Evolutionary conservation across 2,329 filamentous ascomycete species (phyloP).

Genomic region (Tolypocladium inflatum): DNA sequence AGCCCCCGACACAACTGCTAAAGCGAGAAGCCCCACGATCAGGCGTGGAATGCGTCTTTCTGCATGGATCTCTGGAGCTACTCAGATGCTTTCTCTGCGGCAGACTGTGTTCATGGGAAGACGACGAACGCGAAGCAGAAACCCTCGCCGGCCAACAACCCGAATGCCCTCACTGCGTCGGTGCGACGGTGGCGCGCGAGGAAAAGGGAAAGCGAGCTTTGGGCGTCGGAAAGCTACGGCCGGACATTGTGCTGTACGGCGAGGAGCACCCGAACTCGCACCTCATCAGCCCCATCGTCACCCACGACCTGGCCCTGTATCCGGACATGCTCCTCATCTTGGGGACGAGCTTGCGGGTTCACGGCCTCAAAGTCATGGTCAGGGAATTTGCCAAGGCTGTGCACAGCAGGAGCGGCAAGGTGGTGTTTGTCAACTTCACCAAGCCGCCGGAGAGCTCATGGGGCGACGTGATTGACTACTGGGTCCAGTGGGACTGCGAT

Average conservation of each 20-base stretch:
- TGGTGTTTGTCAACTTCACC: conserved; percentile 65
- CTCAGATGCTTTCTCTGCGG: conserved; percentile 56
- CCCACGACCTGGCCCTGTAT: conserved; percentile 53
- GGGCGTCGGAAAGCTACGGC: conserved; percentile 57
- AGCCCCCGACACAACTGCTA: neutral
- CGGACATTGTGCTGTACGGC: conserved; percentile 66
- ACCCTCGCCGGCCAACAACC: conserved; percentile 57
- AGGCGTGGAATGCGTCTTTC: conserved; percentile 57
- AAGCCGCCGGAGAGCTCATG: conserved; percentile 63
- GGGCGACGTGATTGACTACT: conserved; percentile 65
- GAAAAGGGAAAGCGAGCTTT: conserved; percentile 58
- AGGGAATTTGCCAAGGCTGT: conserved; percentile 63
- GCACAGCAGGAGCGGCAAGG: conserved; percentile 57
- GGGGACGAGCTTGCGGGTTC: conserved; percentile 61
- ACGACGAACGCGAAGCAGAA: conserved; percentile 41
- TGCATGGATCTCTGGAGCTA: conserved; percentile 59
- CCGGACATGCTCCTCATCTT: conserved; percentile 62
- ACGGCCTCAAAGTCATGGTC: conserved; percentile 62
- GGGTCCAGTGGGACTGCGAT: conserved; percentile 68
- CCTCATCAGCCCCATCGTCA: conserved; percentile 57
- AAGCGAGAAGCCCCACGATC: conserved; percentile 20
- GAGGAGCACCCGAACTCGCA: conserved; percentile 63
- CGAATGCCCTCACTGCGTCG: conserved; percentile 55
- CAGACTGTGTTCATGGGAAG: conserved; percentile 50
- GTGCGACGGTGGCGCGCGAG: conserved; percentile 51